phyloP scores from a whole-genome alignment of 352 stramenopile genomes.

The Phytopythium montanum region DNA sequence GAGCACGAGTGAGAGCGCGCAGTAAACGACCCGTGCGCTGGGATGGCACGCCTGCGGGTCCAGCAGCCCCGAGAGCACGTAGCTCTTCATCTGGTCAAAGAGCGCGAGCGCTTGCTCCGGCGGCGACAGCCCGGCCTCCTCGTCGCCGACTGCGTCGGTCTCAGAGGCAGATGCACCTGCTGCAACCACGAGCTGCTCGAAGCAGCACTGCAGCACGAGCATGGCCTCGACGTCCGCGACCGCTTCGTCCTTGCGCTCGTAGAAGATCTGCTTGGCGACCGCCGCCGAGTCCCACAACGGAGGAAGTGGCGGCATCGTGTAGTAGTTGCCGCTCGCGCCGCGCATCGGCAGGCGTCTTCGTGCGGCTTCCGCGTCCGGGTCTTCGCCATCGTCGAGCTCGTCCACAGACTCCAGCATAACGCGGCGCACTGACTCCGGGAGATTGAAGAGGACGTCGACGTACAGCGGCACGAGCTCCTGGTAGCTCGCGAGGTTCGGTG shows the following conservation, averaged over 20 bases:
- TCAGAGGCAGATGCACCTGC: background rate
- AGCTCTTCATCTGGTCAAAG: slow-evolving; percentile 59
- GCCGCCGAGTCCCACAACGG: slow-evolving; percentile 57
- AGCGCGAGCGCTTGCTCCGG: slow-evolving; percentile 19
- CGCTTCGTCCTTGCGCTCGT: slow-evolving; percentile 42
- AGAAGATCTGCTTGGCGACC: slow-evolving; percentile 74
- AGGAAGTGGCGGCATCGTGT: slow-evolving; percentile 40
- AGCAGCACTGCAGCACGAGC: slow-evolving; percentile 50
- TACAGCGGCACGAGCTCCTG: slow-evolving; percentile 78
- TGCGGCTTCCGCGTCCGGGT: slow-evolving; percentile 5
- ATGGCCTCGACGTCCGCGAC: slow-evolving; percentile 34
- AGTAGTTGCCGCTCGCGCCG: slow-evolving; percentile 48
- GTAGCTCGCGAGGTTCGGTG: slow-evolving; percentile 53
- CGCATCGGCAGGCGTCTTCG: slow-evolving; percentile 41
- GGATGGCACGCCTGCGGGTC: slow-evolving; percentile 31
- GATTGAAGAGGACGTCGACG: slow-evolving; percentile 66
- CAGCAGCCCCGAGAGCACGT: slow-evolving; percentile 39
- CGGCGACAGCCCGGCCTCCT: slow-evolving; percentile 9
- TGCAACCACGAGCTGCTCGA: slow-evolving; percentile 33
- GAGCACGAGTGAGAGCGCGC: slow-evolving; percentile 11
- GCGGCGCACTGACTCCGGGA: slow-evolving; percentile 37
- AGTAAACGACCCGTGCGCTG: slow-evolving; percentile 28
- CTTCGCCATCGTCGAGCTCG: background rate
- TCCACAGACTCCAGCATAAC: slow-evolving; percentile 26
- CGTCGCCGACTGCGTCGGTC: too few species aligned